Percentiles rank a stretch among this genome's conserved stretches.
These are phyloP conservation scores for Hyaloscypha bicolor DNA, from an alignment of 495 filamentous ascomycete genomes.

Conservation along the genomic window DNA sequence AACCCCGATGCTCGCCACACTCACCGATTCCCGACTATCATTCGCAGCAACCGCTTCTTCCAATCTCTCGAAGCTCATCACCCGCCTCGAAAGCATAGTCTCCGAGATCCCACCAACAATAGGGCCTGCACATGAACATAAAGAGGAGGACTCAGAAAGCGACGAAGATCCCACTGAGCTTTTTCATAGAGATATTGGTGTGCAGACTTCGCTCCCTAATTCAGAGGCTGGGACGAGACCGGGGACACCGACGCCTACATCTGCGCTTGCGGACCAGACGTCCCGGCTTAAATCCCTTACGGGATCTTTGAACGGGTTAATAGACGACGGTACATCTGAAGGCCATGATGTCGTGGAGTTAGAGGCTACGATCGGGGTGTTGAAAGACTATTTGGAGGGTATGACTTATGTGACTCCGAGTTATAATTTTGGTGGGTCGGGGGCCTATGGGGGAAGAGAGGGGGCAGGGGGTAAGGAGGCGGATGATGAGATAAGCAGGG, in stretches of 20 bases:
- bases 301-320: conserved; percentile 54
- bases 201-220: conserved; percentile 72
- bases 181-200: conserved; percentile 87
- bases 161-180: conserved; percentile 74
- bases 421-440: conserved; percentile 21
- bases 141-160: conserved; percentile 40
- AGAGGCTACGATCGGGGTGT: conserved; percentile 21
- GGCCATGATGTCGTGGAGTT: conserved; percentile 41
- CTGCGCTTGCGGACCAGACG: conserved; percentile 41
- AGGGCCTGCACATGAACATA: conserved; percentile 26
- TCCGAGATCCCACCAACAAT: conserved; percentile 49
- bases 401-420: conserved; percentile 37
- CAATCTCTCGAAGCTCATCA: conserved; percentile 70
- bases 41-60: conserved; percentile 67
- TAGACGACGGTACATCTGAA: conserved; percentile 46
- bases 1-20: conserved; percentile 76
- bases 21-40: conserved; percentile 78
- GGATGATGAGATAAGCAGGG: conserved; percentile 75
- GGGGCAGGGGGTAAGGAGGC: conserved; percentile 52
- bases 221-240: conserved; percentile 37
- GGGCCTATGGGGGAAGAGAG: conserved; percentile 28
- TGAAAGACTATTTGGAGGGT: conserved; percentile 45
- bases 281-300: conserved; percentile 47
- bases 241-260: conserved; percentile 35
- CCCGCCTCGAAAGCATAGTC: conserved; percentile 69